Conservation (phyloP, 2,329 filamentous ascomycete species). For the Cadophora sp. region DNA sequence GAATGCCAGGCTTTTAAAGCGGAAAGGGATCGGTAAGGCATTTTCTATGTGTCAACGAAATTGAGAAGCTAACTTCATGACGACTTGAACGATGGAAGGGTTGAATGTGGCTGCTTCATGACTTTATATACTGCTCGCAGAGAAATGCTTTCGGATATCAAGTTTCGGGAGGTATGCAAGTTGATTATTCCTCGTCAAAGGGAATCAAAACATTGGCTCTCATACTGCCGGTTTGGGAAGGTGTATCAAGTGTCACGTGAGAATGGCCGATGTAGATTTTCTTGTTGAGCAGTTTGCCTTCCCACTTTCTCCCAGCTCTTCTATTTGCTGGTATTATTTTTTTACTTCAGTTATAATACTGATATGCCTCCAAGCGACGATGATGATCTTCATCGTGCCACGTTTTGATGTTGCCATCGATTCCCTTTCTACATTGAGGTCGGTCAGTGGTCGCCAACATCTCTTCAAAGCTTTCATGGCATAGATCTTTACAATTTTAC, state of each 20-base stretch:
- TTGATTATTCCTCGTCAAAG: not conserved
- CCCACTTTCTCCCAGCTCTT: too few species aligned
- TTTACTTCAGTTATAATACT: too few species aligned
- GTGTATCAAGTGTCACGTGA: not conserved
- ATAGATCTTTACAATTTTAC: too few species aligned
- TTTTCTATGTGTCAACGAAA: slow-evolving; percentile 12
- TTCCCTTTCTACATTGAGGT: too few species aligned
- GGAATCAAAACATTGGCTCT: not conserved
- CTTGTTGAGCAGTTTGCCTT: too few species aligned
- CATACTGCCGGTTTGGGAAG: not conserved
- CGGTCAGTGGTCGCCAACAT: too few species aligned
- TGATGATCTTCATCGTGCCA: too few species aligned
- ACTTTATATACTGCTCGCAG: not conserved
- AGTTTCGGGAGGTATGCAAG: not conserved
- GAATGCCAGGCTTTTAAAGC: not conserved
- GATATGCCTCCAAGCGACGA: too few species aligned
- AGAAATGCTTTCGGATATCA: too few species aligned
- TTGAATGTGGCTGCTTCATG: not conserved
- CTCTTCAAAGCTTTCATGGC: too few species aligned
- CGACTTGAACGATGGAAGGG: not conserved
- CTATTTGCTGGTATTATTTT: too few species aligned
- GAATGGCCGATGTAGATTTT: not conserved
- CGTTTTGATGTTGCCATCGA: too few species aligned
- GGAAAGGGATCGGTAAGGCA: not conserved
- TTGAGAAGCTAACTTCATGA: not conserved